Percentiles rank a stretch among this genome's conserved stretches.
These are phyloP conservation scores for Kazachstania bromeliacearum DNA, from an alignment of 805 yeast genomes.

Conservation along the genomic window DNA sequence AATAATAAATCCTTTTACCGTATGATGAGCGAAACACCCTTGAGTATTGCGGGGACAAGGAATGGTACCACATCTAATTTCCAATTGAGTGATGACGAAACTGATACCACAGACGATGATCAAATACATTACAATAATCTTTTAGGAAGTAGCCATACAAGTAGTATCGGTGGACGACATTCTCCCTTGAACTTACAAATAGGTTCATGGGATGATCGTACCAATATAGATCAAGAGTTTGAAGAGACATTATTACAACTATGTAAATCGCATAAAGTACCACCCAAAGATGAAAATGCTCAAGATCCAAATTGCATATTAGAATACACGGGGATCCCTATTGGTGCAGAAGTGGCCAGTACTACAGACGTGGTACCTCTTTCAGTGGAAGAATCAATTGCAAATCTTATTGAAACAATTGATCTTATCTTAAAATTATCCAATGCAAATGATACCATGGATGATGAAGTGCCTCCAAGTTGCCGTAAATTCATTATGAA, in stretches of 20 bases:
- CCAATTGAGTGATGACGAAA: slow-evolving; percentile 17
- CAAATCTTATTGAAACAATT: slow-evolving; percentile 4
- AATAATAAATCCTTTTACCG: slow-evolving; percentile 2
- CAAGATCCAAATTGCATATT: not conserved
- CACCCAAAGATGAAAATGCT: not conserved
- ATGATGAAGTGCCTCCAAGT: slow-evolving; percentile 2
- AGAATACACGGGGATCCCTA: not conserved
- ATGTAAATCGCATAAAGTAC: slow-evolving; percentile 16
- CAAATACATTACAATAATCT: not conserved
- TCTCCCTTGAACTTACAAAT: slow-evolving; percentile 1
- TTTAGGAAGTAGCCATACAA: not conserved
- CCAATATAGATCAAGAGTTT: not conserved
- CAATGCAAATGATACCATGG: not conserved
- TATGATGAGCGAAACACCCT: not conserved
- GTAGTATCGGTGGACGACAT: not conserved
- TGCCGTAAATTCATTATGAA: slow-evolving; percentile 20
- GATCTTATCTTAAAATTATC: slow-evolving; percentile 1
- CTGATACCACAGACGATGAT: not conserved
- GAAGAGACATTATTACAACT: slow-evolving; percentile 3
- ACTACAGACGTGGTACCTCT: not conserved
- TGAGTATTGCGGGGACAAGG: not conserved
- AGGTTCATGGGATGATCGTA: not conserved
- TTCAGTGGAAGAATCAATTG: slow-evolving; percentile 3
- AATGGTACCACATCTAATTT: slow-evolving; percentile 23
- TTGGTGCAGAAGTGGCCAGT: not conserved